Conservation (phyloP, 179 eudicot genomes). For the Beta macrorhiza region DNA sequence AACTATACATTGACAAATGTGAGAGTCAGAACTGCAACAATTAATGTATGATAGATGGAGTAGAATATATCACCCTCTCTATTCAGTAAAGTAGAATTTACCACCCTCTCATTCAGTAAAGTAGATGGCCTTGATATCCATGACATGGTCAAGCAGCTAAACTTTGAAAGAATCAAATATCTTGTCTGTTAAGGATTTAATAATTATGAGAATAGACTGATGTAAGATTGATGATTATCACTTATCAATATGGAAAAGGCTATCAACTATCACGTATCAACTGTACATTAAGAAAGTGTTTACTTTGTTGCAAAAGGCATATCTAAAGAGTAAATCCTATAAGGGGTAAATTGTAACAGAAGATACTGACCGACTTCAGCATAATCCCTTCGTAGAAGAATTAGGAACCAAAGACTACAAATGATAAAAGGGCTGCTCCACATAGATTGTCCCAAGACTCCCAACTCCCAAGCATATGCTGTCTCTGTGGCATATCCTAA, state of each 20-base stretch:
- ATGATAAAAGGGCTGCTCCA: conserved; percentile 4
- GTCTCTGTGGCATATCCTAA: conserved; percentile 10
- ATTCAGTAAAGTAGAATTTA: too few relatives aligned
- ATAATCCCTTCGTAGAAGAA: neutral
- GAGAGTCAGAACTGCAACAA: too few relatives aligned
- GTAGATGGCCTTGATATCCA: too few relatives aligned
- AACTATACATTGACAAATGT: too few relatives aligned
- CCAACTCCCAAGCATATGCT: conserved; percentile 16
- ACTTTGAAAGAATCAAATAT: too few relatives aligned
- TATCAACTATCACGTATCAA: neutral
- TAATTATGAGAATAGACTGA: too few relatives aligned
- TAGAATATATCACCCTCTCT: too few relatives aligned
- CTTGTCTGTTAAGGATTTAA: too few relatives aligned
- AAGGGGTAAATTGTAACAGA: neutral
- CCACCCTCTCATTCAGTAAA: too few relatives aligned
- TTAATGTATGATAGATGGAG: too few relatives aligned
- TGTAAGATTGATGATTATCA: too few relatives aligned
- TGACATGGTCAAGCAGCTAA: too few relatives aligned
- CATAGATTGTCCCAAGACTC: neutral
- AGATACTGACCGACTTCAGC: neutral
- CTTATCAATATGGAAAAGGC: neutral
- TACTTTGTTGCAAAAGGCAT: neutral
- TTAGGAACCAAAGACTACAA: conserved; percentile 3
- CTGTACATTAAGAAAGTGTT: neutral
- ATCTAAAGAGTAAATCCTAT: neutral